A percentile compares a stretch with the other conserved stretches of the same genome.
phyloP scores from a whole-genome alignment of 1,139 yeast genomes.

The Suhomyces guaymorum region DNA sequence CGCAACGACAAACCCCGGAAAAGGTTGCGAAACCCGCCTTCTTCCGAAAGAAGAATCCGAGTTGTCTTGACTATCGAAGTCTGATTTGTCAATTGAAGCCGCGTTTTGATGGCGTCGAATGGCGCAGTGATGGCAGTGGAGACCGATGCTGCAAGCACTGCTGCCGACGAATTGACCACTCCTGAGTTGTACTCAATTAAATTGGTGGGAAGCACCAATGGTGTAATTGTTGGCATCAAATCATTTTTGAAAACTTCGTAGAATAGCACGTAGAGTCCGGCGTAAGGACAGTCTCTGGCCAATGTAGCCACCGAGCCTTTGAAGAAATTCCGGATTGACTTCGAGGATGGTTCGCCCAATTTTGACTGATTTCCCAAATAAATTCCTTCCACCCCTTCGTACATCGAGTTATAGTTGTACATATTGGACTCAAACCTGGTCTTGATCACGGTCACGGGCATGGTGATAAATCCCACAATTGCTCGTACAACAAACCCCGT shows the following conservation, averaged over 20 bases:
- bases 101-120: conserved; percentile 89
- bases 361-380: conserved; percentile 31
- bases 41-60: conserved; percentile 43
- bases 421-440: conserved; percentile 82
- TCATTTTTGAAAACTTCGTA: conserved; percentile 71
- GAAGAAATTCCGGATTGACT: conserved; percentile 64
- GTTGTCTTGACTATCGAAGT: conserved; percentile 31
- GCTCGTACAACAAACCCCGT: conserved; percentile 84
- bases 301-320: conserved; percentile 86
- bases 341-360: conserved; percentile 2
- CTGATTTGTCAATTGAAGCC: conserved; percentile 63
- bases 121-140: conserved; percentile 93
- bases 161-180: conserved; percentile 66
- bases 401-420: conserved; percentile 67
- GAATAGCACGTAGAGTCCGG: conserved; percentile 84
- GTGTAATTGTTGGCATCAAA: conserved; percentile 24
- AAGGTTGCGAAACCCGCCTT: conserved; percentile 60
- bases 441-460: conserved; percentile 96
- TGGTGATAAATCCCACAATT: conserved; percentile 80
- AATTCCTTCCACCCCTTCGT: conserved; percentile 62
- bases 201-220: conserved; percentile 17
- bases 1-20: conserved; percentile 85
- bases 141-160: conserved; percentile 70
- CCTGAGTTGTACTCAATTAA: conserved; percentile 44
- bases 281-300: conserved; percentile 92